These are phyloP conservation scores for Oryza meridionalis DNA, from an alignment of 176 grass and related monocot genomes.

Conservation along the genomic window DNA sequence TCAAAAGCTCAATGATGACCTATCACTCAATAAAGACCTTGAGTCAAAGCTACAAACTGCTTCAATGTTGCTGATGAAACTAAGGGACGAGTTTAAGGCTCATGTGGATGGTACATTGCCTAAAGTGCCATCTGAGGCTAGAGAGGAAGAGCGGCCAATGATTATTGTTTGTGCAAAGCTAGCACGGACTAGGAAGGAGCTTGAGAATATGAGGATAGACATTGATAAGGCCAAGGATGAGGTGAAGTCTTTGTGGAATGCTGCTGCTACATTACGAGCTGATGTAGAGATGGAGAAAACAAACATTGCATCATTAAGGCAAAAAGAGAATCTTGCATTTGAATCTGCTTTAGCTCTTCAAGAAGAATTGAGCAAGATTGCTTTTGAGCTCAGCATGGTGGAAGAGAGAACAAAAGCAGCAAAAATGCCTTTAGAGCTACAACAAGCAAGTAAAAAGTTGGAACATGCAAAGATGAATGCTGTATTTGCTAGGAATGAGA, in stretches of 20 bases:
- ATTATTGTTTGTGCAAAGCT: conserved; percentile 1
- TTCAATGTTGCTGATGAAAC: conserved; percentile 51
- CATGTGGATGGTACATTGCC: conserved; percentile 40
- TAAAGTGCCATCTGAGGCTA: conserved; percentile 6
- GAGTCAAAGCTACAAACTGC: conserved; percentile 54
- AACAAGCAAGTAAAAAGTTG: conserved; percentile 48
- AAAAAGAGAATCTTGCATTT: conserved; percentile 49
- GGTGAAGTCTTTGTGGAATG: conserved; percentile 55
- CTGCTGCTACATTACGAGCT: conserved; percentile 54
- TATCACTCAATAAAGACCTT: conserved; percentile 47
- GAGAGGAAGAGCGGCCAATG: conserved; percentile 23
- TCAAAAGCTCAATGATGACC: conserved; percentile 43
- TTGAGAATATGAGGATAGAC: conserved; percentile 59
- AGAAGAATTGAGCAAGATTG: conserved; percentile 54
- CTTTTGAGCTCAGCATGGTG: conserved; percentile 40
- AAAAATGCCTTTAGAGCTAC: conserved; percentile 52
- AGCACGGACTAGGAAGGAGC: conserved; percentile 48
- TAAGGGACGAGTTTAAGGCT: conserved; percentile 51
- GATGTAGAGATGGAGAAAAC: conserved; percentile 66
- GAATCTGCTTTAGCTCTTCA: conserved; percentile 48
- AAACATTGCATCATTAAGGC: conserved; percentile 39
- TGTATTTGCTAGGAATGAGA: conserved; percentile 51
- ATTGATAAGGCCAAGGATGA: conserved; percentile 69
- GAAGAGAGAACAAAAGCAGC: conserved; percentile 44
- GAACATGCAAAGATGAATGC: conserved; percentile 50